These are phyloP conservation scores for Solanum aculeatissimum DNA, from an alignment of 305 asterid genomes.

Conservation along the genomic window DNA sequence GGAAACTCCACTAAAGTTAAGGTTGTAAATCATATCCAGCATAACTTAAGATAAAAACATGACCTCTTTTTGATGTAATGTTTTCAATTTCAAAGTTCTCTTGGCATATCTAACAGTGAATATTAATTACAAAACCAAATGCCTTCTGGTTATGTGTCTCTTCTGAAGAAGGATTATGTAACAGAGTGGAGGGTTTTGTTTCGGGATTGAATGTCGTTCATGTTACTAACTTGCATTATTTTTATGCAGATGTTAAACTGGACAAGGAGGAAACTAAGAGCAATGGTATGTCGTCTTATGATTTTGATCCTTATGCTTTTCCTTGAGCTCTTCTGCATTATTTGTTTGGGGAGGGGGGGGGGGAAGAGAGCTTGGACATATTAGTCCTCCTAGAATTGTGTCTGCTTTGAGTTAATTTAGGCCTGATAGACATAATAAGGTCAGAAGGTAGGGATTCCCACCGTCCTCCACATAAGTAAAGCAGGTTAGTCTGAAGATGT, in stretches of 20 bases:
- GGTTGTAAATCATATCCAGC: background rate
- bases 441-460: background rate
- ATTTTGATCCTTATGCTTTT: background rate
- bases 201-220: background rate
- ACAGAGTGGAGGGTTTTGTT: background rate
- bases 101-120: background rate
- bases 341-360: background rate
- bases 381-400: background rate
- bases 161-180: background rate
- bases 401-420: background rate
- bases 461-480: background rate
- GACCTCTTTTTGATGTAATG: background rate
- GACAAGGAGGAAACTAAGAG: conserved; percentile 76
- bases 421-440: background rate
- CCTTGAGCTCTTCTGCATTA: background rate
- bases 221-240: background rate
- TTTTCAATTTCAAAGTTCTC: background rate
- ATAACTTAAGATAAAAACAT: background rate
- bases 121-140: background rate
- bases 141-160: background rate
- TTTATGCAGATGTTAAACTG: conserved; percentile 54
- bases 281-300: conserved; percentile 34
- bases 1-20: background rate
- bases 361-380: background rate
- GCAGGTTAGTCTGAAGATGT: background rate